phyloP scores from a whole-genome alignment of 352 stramenopile genomes.

The Peronospora belbahrii region DNA sequence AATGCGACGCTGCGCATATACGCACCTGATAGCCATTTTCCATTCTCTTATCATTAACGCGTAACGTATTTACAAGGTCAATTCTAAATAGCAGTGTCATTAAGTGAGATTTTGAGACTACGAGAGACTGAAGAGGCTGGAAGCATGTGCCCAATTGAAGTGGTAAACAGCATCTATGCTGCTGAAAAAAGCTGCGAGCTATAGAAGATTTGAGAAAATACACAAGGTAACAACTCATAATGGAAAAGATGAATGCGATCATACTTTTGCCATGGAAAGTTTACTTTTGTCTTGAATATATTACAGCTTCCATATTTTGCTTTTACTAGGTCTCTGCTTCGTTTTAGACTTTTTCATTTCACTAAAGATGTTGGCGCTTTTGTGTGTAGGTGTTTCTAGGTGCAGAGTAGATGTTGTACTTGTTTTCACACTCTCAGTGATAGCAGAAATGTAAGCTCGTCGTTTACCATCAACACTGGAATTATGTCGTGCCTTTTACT shows the following conservation, averaged over 20 bases:
- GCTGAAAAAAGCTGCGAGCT: conserved; percentile 39
- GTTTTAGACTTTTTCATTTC: too few species aligned
- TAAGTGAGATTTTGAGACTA: not conserved
- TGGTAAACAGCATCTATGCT: conserved; percentile 36
- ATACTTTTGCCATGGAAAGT: too few species aligned
- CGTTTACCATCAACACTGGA: conserved; percentile 34
- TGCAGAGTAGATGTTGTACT: too few species aligned
- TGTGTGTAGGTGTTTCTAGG: too few species aligned
- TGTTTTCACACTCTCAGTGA: conserved; percentile 31
- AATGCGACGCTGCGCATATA: not conserved
- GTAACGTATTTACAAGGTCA: not conserved
- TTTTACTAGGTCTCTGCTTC: too few species aligned
- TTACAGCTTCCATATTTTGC: too few species aligned
- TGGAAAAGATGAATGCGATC: too few species aligned
- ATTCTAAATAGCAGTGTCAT: not conserved
- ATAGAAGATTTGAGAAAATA: conserved; percentile 16
- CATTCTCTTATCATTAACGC: conserved; percentile 2
- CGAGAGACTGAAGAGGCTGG: conserved; percentile 37
- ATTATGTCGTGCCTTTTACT: conserved; percentile 27
- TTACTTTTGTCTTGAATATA: conserved; percentile 35
- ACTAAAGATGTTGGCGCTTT: too few species aligned
- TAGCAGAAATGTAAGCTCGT: conserved; percentile 40
- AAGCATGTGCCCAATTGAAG: conserved; percentile 41
- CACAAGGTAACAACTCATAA: conserved; percentile 29
- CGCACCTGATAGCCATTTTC: not conserved